Conservation (phyloP, 2,329 filamentous ascomycete genomes). For the Decorospora gaudefroyi region DNA sequence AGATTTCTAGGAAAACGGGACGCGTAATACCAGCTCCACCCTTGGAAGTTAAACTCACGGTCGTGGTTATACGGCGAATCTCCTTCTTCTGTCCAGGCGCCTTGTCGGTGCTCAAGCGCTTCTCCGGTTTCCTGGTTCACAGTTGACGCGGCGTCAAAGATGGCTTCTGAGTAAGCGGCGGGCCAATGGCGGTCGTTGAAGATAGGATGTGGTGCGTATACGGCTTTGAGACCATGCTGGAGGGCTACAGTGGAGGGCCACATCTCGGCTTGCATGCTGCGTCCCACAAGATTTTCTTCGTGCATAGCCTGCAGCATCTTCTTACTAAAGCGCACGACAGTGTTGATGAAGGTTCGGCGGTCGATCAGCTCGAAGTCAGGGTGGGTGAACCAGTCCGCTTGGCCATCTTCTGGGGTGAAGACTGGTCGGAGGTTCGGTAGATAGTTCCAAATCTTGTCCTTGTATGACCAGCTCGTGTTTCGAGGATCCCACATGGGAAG, state of each 20-base stretch:
- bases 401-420: constrained; percentile 80
- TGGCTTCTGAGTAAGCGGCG: constrained; percentile 71
- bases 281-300: constrained; percentile 81
- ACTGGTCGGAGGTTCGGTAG: constrained; percentile 67
- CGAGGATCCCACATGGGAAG: constrained; percentile 91
- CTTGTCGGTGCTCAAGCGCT: constrained; percentile 65
- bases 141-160: constrained; percentile 67
- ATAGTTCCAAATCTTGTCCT: constrained; percentile 57
- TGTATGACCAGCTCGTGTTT: constrained; percentile 74
- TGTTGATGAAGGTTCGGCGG: constrained; percentile 86
- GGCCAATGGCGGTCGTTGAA: constrained; percentile 90
- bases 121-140: constrained; percentile 32
- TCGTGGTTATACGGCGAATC: constrained; percentile 60
- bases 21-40: constrained; percentile 91
- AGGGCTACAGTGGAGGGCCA: constrained; percentile 87
- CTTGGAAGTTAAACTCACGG: constrained; percentile 84
- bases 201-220: constrained; percentile 86
- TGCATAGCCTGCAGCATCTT: constrained; percentile 86
- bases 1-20: constrained; percentile 79
- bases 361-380: constrained; percentile 57
- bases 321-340: constrained; percentile 79
- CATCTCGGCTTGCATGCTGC: constrained; percentile 95
- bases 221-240: constrained; percentile 90
- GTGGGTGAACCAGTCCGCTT: constrained; percentile 59
- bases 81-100: constrained; percentile 51